Base-by-base conservation (phyloP, 768 basidiomycete genomes). In the Tricholoma furcatifolium region DNA sequence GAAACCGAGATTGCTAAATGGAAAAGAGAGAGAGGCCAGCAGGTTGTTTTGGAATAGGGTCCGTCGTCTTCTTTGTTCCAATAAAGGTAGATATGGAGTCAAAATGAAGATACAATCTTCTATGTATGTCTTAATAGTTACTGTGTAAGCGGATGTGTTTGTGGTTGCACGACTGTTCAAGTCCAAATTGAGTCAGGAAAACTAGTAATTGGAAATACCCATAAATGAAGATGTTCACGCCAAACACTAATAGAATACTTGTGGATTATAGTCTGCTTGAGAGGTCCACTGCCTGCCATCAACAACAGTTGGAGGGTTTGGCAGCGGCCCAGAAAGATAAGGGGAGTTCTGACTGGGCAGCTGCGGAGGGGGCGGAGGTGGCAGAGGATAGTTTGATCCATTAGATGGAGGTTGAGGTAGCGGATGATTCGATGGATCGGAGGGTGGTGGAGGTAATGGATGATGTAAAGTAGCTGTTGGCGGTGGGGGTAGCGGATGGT, bases 1-100 rank as follows among this genome's bases (percentile, higher is more conserved):
- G 92, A 95, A 67, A 83, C 87, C 8, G 91, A 88, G 56, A 93
- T 94, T 30, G 75, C 82, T 30, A 84, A 82, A 65, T 95, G 92
- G 92, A 86, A 80, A 64, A 79, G 73, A 51, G 67, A 66, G 27
- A 66, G 59, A 50, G 36, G 54, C 12, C 47, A 56, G 39, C 31
- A 31, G 12, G 56, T 43, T 6, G 45, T 21, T 43, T 43, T 21
- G 12, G 23, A 51, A 27, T 12, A 27, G 8, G 34, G 41, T 42
- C 14, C 5, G 27, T 30, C 21, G 1, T 7, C 4, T 24, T 27
- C 27, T 27, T 3, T 27, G 7, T 27, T 27, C 27, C 7, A 27
- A 4, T 3, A 3, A 27, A 7, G 7, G 27, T 27, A 7, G 27
- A 27, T 7, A 7, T 27, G 7, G 27, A 27, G 27, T 27, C 27